Percentiles rank a stretch among this genome's conserved stretches.
These are phyloP conservation scores for Polytrichum formosum DNA, from an alignment of 225 moss, liverwort and hornwort genomes.

Conservation along the genomic window DNA sequence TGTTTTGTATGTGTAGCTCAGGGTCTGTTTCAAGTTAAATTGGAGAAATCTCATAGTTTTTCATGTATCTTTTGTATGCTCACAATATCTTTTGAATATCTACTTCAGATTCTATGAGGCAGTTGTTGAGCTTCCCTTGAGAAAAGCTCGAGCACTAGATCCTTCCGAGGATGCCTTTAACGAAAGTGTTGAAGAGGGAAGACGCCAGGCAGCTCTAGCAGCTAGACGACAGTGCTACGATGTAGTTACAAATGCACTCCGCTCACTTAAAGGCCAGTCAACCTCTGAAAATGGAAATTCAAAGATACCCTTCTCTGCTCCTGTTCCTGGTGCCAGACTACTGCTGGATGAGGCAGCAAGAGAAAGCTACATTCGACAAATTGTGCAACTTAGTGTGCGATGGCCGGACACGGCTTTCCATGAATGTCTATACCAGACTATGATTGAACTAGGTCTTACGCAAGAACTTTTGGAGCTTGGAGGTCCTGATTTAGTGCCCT, in stretches of 20 bases:
- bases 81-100: background rate
- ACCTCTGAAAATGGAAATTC: slow-evolving; percentile 35
- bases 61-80: background rate
- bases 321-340: slow-evolving; percentile 52
- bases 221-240: slow-evolving; percentile 92
- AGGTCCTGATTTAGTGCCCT: slow-evolving; percentile 87
- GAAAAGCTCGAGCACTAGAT: slow-evolving; percentile 93
- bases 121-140: slow-evolving; percentile 92
- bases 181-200: slow-evolving; percentile 76
- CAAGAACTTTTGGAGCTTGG: slow-evolving; percentile 89
- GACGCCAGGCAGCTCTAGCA: slow-evolving; percentile 68
- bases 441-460: slow-evolving; percentile 89
- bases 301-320: slow-evolving; percentile 55
- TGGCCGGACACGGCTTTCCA: slow-evolving; percentile 96
- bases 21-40: too few relatives aligned
- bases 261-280: slow-evolving; percentile 72
- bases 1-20: too few relatives aligned
- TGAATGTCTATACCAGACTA: slow-evolving; percentile 83
- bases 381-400: slow-evolving; percentile 90
- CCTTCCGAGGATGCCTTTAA: slow-evolving; percentile 95
- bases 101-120: slow-evolving; percentile 88
- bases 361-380: slow-evolving; percentile 86
- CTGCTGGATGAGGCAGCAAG: slow-evolving; percentile 78
- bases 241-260: slow-evolving; percentile 89
- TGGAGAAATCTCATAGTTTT: too few relatives aligned